Conservation (phyloP, 164 flowering plant genomes). For the Annona cherimola region DNA sequence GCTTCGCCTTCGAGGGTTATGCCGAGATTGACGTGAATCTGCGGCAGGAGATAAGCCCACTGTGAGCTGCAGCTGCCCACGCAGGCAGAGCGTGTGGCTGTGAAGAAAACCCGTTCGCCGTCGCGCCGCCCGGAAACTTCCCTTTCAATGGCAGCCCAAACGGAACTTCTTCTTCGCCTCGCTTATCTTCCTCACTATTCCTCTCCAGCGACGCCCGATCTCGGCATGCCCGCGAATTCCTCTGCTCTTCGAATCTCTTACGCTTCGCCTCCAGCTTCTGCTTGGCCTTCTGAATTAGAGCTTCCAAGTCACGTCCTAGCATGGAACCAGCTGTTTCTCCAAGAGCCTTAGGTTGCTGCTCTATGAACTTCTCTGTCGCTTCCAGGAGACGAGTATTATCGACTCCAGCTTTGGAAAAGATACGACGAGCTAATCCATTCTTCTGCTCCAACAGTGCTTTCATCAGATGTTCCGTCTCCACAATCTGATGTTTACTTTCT, state of each 20-base stretch:
- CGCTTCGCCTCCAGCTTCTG: slow-evolving; percentile 86
- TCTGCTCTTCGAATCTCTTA: slow-evolving; percentile 58
- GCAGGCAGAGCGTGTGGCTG: slow-evolving; percentile 21
- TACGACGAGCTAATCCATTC: too few species aligned
- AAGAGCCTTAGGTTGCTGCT: slow-evolving; percentile 90
- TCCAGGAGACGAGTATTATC: slow-evolving; percentile 87
- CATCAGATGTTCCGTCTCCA: too few species aligned
- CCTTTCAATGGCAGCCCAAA: slow-evolving; percentile 19
- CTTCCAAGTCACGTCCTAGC: slow-evolving; percentile 93
- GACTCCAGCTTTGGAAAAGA: slow-evolving; percentile 70
- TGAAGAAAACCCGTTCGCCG: slow-evolving; percentile 15
- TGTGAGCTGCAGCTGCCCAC: slow-evolving; percentile 29
- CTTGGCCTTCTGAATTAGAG: slow-evolving; percentile 63
- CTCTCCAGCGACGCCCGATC: slow-evolving; percentile 13
- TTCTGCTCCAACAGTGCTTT: too few species aligned
- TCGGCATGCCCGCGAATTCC: slow-evolving; percentile 1
- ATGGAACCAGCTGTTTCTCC: slow-evolving; percentile 88
- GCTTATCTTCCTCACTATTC: slow-evolving; percentile 16
- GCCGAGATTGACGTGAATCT: too few species aligned
- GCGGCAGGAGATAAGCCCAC: too few species aligned
- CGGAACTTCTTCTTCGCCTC: slow-evolving; percentile 26
- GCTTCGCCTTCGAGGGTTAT: too few species aligned
- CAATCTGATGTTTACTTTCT: too few species aligned
- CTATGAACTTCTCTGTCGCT: slow-evolving; percentile 81
- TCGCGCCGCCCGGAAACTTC: slow-evolving; percentile 10